Conservation (phyloP, 1,139 yeast genomes). For the Candida smagusa region DNA sequence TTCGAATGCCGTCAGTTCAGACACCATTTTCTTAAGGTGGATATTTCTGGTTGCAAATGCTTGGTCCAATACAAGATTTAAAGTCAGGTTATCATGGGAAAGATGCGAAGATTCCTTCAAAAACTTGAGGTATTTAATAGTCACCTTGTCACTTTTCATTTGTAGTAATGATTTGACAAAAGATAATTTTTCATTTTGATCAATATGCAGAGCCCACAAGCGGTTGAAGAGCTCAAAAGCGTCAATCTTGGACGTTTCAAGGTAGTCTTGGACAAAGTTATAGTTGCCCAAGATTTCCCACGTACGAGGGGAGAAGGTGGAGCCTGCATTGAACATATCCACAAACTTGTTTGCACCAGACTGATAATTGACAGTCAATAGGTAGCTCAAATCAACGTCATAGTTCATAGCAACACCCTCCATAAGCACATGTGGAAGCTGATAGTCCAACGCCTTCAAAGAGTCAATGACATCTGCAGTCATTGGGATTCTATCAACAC, state of each 20-base stretch:
- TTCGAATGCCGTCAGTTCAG: constrained; percentile 11
- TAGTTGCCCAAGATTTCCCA: constrained; percentile 34
- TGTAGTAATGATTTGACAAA: constrained; percentile 21
- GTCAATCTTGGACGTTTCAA: constrained; percentile 17
- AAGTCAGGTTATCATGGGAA: no score
- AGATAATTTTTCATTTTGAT: constrained; percentile 10
- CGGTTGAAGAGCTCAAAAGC: constrained; percentile 24
- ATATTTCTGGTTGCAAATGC: constrained; percentile 17
- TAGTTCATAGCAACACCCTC: constrained; percentile 7
- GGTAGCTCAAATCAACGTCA: constrained; percentile 25
- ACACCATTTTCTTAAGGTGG: constrained; percentile 18
- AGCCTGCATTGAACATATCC: constrained; percentile 26
- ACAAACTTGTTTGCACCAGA: constrained; percentile 28
- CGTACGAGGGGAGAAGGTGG: constrained; percentile 28
- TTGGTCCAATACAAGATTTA: constrained; percentile 3
- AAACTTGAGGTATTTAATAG: constrained; percentile 22
- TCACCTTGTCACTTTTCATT: constrained; percentile 28
- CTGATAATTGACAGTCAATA: constrained; percentile 29
- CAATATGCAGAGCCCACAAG: constrained; percentile 18
- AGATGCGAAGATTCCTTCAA: constrained; percentile 6
- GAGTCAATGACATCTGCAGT: constrained; percentile 23
- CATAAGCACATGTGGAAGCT: constrained; percentile 2
- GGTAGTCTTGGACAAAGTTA: constrained; percentile 22
- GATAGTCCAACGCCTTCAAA: constrained; percentile 12
- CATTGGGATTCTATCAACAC: constrained; percentile 7